Percentiles rank a stretch among this genome's conserved stretches.
phyloP scores from a whole-genome alignment of 2,329 filamentous ascomycete species.

The Cladobotryum protrusum region DNA sequence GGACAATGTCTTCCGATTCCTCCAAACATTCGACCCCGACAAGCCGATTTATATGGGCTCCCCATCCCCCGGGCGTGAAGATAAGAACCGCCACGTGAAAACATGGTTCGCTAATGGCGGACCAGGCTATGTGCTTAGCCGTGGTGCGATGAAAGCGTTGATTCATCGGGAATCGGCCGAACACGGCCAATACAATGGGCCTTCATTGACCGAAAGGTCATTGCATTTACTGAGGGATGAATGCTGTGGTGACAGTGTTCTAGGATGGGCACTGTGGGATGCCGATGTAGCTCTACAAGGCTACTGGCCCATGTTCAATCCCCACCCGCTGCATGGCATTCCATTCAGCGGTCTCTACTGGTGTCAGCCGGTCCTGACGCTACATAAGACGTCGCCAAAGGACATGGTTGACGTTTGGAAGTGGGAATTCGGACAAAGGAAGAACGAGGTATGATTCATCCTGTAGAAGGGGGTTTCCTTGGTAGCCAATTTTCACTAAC shows the following conservation, averaged over 20 bases:
- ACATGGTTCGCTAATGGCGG: constrained; percentile 46
- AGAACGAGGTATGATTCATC: constrained; percentile 21
- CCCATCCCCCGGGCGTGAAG: constrained; percentile 34
- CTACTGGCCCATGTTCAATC: constrained; percentile 43
- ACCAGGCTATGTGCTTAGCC: constrained; percentile 40
- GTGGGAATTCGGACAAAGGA: constrained; percentile 33
- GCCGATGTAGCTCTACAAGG: constrained; percentile 39
- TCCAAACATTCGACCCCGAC: constrained; percentile 41
- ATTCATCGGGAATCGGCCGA: constrained; percentile 25
- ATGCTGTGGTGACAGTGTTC: constrained; percentile 47
- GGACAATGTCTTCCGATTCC: constrained; percentile 42
- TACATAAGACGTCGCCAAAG: constrained; percentile 41
- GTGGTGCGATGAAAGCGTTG: constrained; percentile 37
- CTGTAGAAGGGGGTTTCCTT: too few relatives aligned
- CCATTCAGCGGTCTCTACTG: constrained; percentile 41
- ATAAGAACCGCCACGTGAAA: constrained; percentile 23
- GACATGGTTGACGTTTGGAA: constrained; percentile 45
- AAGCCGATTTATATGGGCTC: constrained; percentile 44
- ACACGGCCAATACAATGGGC: constrained; percentile 33
- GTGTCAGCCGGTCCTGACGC: constrained; percentile 44
- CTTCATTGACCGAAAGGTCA: constrained; percentile 33
- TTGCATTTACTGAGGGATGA: constrained; percentile 37
- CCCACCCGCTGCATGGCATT: constrained; percentile 44
- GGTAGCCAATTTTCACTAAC: not conserved
- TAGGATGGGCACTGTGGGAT: constrained; percentile 41